Conservation (phyloP, 108 stramenopile species). For the Pseudonitzschia pungens region DNA sequence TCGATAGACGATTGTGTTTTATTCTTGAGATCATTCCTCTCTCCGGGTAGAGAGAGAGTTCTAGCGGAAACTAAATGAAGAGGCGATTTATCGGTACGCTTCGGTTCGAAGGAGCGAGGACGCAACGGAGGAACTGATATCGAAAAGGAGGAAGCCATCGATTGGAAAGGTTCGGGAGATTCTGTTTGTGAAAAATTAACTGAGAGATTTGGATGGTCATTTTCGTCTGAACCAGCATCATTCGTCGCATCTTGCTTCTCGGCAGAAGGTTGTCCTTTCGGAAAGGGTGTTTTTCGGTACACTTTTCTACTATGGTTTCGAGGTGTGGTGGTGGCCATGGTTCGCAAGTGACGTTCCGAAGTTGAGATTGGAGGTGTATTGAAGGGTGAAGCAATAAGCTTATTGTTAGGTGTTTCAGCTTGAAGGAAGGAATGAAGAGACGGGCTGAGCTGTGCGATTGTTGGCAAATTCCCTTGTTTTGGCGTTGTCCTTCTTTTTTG, state of each 20-base stretch:
- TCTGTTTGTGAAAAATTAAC: neutral
- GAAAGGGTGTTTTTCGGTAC: conserved; percentile 40
- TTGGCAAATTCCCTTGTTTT: conserved; percentile 7
- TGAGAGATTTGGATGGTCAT: conserved; percentile 33
- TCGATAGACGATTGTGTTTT: neutral
- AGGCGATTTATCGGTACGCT: neutral
- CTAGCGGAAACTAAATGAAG: neutral
- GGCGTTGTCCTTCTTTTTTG: conserved; percentile 9
- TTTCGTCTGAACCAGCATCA: conserved; percentile 4
- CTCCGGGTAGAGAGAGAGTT: neutral
- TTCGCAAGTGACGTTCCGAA: conserved; percentile 9
- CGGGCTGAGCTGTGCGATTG: conserved; percentile 4
- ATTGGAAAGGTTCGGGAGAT: conserved; percentile 6
- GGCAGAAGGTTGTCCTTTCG: conserved; percentile 20
- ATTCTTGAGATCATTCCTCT: neutral
- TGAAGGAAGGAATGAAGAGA: conserved; percentile 2
- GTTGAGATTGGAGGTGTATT: conserved; percentile 5
- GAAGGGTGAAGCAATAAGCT: neutral
- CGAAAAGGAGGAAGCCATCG: conserved; percentile 8
- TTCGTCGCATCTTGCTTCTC: conserved; percentile 3
- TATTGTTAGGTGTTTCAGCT: conserved; percentile 13
- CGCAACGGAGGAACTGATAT: conserved; percentile 33
- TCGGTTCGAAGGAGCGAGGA: conserved; percentile 23
- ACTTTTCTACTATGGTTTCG: conserved; percentile 23
- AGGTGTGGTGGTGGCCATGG: conserved; percentile 1